Evolutionary conservation across 345 rosid genomes (phyloP), one percentile per base, ranked within the genome.

Genomic region (Heritiera fomes): DNA sequence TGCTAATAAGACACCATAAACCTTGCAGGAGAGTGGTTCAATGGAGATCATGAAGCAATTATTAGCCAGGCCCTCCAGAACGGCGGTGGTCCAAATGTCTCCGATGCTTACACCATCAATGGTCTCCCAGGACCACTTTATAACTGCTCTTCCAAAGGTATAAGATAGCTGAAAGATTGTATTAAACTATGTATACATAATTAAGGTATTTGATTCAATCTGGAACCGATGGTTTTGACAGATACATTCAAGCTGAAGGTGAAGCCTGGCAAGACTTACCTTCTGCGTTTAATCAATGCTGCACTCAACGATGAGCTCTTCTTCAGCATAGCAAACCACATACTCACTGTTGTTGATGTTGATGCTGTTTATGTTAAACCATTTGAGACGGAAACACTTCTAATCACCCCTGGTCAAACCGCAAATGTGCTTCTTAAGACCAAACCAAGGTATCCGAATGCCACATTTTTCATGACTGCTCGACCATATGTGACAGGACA

Each of bases 41-140:
- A 92, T 71, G 69, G 88, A 60, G 92, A 93, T 82, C 63, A 96
- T 32, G 98, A 89, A 82, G 95, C 93, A 67, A 80, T 93, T 59
- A 88, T 95, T n/a, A 87, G 61, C 18, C 97, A 90, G 77, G 97
- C 98, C 28, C 79, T 91, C 0, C 91, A 84, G 69, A 90, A 89
- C 3, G 98, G 98, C 40, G 93, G 85, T 47, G 92, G 93, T 50
- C 97, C 98, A 62, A 94, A 90, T 82, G 97, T 91, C 55, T 94
- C 98, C 0, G 93, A 95, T 78, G 98, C 97, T 50, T 93, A 87
- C 80, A 91, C 98, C 15, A 84, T 95, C 62, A 92, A 95, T 58
- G 95, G 97, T 5, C 89, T 88, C 65, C 93, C 97, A 14, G 98
- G 98, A 40, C 97, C 92, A 2, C 75, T 95, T 38, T 93, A 94